Evolutionary conservation across 2,329 filamentous ascomycete genomes (phyloP), one percentile per base, ranked within the genome.

Genomic region (Didymella lethalis): DNA sequence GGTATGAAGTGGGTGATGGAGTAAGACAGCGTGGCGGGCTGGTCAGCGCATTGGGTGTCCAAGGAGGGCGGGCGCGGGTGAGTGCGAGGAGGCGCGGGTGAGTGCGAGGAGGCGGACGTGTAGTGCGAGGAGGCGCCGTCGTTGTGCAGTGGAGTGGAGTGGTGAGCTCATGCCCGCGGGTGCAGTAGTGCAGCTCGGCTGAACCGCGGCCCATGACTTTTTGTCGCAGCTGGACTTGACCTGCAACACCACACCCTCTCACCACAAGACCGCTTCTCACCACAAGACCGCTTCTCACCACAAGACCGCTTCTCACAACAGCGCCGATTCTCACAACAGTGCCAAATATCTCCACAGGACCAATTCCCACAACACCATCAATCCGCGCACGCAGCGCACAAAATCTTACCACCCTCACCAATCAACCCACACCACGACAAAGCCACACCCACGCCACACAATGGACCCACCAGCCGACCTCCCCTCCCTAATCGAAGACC

Each of bases 401-500:
- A 18, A 18, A 18, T 18, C 18, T 18, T 18, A 18, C 18, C 18
- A 18, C 18, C 18, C 18, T 18, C 18, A 18, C 18, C 18, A 18
- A 18, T 1, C 18, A 18, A 18, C 18, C 18, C 18, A 18, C 18
- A 18, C 18, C 18, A 18, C 18, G 18, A 18, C 18, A 18, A 18
- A 18, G 18, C 18, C 18, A 18, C 18, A 18, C 18, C 18, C 18
- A 18, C 18, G 1, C 18, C 18, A 10, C 16, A 6, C 11, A 43
- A 86, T 87, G 84, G 85, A 87, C 38, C 75, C 80, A 16, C 64
- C 79, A 64, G 84, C 50, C 55, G 66, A 90, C 71, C 82, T 95
- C 52, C 79, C 84, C 10, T 86, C 89, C 29, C 85, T 91, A 50
- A 81, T 96, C 49, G 87, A 90, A 69, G 85, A 88, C 75, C 86